Evolutionary conservation across 1,139 yeast genomes (phyloP), one percentile per base, ranked within the genome.

Genomic region (Sugiyamaella castrensis): DNA sequence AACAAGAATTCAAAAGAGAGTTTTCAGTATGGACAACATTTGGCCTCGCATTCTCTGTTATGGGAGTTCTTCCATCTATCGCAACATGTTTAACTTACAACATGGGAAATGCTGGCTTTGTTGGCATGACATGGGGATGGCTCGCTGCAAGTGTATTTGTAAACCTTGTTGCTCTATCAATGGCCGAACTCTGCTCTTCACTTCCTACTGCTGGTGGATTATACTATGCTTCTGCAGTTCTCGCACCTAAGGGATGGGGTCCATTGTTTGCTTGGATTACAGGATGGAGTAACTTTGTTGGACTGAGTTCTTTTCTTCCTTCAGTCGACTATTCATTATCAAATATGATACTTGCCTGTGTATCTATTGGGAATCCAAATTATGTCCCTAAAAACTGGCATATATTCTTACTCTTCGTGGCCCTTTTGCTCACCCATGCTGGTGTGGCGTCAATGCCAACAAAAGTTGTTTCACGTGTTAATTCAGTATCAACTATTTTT

Each of bases 191-290:
- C 47, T 82, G 82, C 9, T 75, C 81, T 19, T 74, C 85, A 5
- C 76, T 80, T 57, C 87, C 88, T 37, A 82, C 88, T 1, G 74
- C 81, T 16, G 88, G 88, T 45, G 87, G 87, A 2, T 70, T 82
- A 32, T 65, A 65, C 59, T 75, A 56, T 77, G 81, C 80, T 74
- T 81, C 2, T 71, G 68, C 58, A 68, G 74, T 57, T 77, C 74
- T 55, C 76, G 84, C 9, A 82, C 82, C 15, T 63, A 63, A 46
- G 59, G 60, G 26, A 55, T 66, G 62, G 67, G 70, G 16, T 66
- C 74, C 2, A 55, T 76, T n/a, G 73, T 81, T 29, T 80, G 72
- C 58, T 59, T 83, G 50, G 79, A 31, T 53, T 35, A 57, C 83
- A 56, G 84, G 84, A 3, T 73, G 77, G 56, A 70, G 80, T 16